Evolutionary conservation across 2,329 filamentous ascomycete species (phyloP).

Genomic region (Arthrobotrys pseudoclavata): DNA sequence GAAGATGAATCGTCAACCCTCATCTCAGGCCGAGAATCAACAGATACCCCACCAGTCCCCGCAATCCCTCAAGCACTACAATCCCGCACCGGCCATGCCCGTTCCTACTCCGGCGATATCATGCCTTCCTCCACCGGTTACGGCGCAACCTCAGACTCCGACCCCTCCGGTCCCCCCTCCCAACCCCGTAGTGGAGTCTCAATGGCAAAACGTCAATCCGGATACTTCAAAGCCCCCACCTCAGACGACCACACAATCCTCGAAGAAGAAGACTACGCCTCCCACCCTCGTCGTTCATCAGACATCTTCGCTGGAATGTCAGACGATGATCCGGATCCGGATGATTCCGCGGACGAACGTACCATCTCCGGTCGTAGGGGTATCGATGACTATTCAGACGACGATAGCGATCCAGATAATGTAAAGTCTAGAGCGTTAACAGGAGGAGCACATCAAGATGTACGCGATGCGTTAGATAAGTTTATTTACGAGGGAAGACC

Average conservation of each 20-base stretch:
- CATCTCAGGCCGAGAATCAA: constrained; percentile 24
- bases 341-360: constrained; percentile 53
- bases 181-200: constrained; percentile 32
- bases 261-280: constrained; percentile 53
- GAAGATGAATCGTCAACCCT: constrained; percentile 50
- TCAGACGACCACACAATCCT: constrained; percentile 55
- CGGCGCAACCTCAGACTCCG: constrained; percentile 23
- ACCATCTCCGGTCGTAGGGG: constrained; percentile 28
- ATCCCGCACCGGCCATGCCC: constrained; percentile 41
- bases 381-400: constrained; percentile 43
- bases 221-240: constrained; percentile 58
- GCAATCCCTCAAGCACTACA: constrained; percentile 39
- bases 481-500: constrained; percentile 58
- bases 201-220: constrained; percentile 50
- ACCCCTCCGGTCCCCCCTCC: constrained; percentile 35
- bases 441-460: constrained; percentile 53
- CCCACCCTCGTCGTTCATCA: constrained; percentile 15
- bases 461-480: constrained; percentile 49
- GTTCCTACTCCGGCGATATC: constrained; percentile 51
- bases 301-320: constrained; percentile 54
- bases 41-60: constrained; percentile 52
- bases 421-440: constrained; percentile 27
- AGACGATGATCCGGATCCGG: constrained; percentile 54
- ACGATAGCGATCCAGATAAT: constrained; percentile 34
- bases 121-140: constrained; percentile 37